Percentiles rank a stretch among this genome's conserved stretches.
These are phyloP conservation scores for Colletotrichum australisinense DNA, from an alignment of 2,329 filamentous ascomycete genomes.

Conservation along the genomic window DNA sequence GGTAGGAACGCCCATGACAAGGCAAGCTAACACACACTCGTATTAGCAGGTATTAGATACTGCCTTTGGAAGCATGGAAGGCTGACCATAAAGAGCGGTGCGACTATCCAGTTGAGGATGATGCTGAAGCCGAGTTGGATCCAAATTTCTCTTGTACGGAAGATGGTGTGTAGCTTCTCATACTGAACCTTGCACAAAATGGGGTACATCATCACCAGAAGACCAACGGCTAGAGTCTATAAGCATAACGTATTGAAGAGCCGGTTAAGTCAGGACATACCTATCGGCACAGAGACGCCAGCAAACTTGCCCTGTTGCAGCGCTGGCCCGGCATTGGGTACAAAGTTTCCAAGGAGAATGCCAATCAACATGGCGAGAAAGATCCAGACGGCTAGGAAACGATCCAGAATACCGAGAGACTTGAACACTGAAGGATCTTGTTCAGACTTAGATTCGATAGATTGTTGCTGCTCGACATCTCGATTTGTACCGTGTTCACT, in stretches of 20 bases:
- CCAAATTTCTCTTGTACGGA: slow-evolving; percentile 74
- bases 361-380: slow-evolving; percentile 82
- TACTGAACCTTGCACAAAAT: slow-evolving; percentile 89
- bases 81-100: slow-evolving; percentile 82
- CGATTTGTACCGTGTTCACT: not conserved
- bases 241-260: not conserved
- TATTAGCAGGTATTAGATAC: not conserved
- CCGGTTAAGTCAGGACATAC: slow-evolving; percentile 47
- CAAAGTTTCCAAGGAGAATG: slow-evolving; percentile 82
- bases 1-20: slow-evolving; percentile 77
- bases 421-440: slow-evolving; percentile 59
- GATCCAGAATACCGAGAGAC: slow-evolving; percentile 69
- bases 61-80: not conserved
- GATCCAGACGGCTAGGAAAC: slow-evolving; percentile 78
- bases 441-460: not conserved
- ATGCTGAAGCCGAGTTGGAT: slow-evolving; percentile 83
- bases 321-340: slow-evolving; percentile 68
- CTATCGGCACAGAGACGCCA: slow-evolving; percentile 74
- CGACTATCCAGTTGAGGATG: slow-evolving; percentile 84
- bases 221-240: slow-evolving; percentile 70
- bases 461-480: slow-evolving; percentile 31
- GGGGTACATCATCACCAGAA: slow-evolving; percentile 95
- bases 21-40: slow-evolving; percentile 57
- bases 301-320: slow-evolving; percentile 80
- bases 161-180: slow-evolving; percentile 77